Base-by-base conservation (phyloP, 306 rosid genomes). In the Phaseolus lunatus region DNA sequence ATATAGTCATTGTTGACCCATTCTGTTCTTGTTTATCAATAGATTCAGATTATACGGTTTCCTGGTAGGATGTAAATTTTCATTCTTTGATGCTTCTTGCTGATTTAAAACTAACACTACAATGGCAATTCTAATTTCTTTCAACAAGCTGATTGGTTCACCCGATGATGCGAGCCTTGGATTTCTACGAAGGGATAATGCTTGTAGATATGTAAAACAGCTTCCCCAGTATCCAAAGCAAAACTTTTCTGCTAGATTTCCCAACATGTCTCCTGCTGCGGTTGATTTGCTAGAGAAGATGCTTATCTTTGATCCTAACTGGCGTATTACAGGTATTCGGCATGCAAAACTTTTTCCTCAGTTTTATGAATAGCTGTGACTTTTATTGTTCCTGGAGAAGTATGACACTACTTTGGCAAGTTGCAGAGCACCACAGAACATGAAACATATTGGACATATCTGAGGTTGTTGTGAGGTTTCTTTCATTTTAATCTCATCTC, bases 101-200 rank as follows among this genome's bases (percentile, higher is more conserved):
- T 56, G 47, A 57, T 65, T 57, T 63, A 73, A 48, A 82, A 43
- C 37, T 23, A 22, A 44, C 73, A 43, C 37, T 54, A 47, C 6
- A 27, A 43, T 80, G 74, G 70, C 74, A 45, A 22, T 22, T 69
- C 70, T 82, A 29, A 63, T 79, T 70, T 80, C 80, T 47, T 73
- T 81, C 39, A 70, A 75, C 77, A 83, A 95, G 98, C 93, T 95
- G 79, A 86, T 95, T 83, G 98, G 98, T 72, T 95, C 98, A 63
- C 98, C 98, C 19, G 97, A 95, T 83, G 97, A 95, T 73, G 74
- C 91, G 16, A 95, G 97, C 88, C 96, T 92, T 45, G 97, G 98
- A 59, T 95, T 92, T 82, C 87, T 95, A 78, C 86, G 97, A 27
- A 90, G 93, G 74, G 98, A 92, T 77, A 89, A 90, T 89, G 92